Percentiles rank a stretch among this genome's conserved stretches.
Evolutionary conservation across 306 rosid genomes (phyloP).

Genomic region (Fagus sylvatica): DNA sequence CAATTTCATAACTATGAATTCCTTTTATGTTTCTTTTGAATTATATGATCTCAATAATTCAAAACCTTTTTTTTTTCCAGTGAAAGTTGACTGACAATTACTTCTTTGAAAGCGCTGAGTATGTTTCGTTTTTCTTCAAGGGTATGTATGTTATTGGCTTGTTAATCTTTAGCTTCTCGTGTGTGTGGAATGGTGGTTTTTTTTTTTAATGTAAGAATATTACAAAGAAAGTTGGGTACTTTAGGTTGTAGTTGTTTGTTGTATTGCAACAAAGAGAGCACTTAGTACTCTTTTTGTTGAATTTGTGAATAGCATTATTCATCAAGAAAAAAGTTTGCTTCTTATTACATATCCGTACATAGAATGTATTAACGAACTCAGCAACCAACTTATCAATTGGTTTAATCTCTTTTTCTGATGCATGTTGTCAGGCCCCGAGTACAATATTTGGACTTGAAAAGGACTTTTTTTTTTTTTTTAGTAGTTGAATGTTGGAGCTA

Average conservation of each 20-base stretch:
- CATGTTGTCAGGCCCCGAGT: too few species aligned
- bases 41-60: neutral
- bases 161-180: slow-evolving; percentile 2
- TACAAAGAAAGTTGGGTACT: neutral
- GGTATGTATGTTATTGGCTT: slow-evolving; percentile 37
- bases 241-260: neutral
- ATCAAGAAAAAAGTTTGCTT: neutral
- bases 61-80: slow-evolving; percentile 30
- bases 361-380: too few species aligned
- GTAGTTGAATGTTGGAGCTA: too few species aligned
- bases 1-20: neutral
- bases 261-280: neutral
- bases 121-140: slow-evolving; percentile 82
- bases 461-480: too few species aligned
- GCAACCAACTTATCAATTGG: too few species aligned
- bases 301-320: neutral
- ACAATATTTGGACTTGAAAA: too few species aligned
- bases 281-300: neutral
- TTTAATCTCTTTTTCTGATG: too few species aligned
- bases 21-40: neutral
- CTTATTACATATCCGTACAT: neutral
- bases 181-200: too few species aligned
- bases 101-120: slow-evolving; percentile 75
- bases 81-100: slow-evolving; percentile 58
- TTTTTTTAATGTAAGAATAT: neutral